Conservation (phyloP, 176 grass and related monocot genomes). For the Poa pratensis region DNA sequence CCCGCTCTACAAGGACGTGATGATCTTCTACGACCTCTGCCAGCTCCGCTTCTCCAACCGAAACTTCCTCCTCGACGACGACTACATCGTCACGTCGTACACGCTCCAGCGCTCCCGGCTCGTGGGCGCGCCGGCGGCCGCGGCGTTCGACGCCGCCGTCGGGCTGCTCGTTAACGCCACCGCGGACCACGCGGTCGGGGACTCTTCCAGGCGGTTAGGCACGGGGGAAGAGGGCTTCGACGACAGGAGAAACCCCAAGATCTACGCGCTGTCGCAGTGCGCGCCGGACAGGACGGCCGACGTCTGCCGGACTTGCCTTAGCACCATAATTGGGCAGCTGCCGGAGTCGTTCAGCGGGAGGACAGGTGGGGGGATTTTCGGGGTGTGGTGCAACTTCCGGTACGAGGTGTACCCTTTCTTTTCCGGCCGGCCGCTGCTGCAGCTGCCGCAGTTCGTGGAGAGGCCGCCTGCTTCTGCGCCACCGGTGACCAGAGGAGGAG, state of each 20-base stretch:
- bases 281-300: conserved; percentile 32
- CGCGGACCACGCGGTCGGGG: conserved; percentile 32
- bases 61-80: conserved; percentile 46
- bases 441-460: conserved; percentile 28
- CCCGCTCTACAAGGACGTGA: conserved; percentile 31
- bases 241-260: background rate
- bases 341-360: conserved; percentile 3
- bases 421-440: conserved; percentile 39
- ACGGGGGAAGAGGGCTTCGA: conserved; percentile 37
- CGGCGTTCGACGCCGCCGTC: conserved; percentile 27
- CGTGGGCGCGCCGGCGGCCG: background rate
- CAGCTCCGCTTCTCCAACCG: conserved; percentile 58
- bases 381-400: conserved; percentile 55
- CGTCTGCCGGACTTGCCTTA: conserved; percentile 43
- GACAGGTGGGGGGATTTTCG: conserved; percentile 36
- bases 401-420: conserved; percentile 63
- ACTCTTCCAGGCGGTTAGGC: conserved; percentile 44
- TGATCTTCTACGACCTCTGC: conserved; percentile 63
- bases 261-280: conserved; percentile 66
- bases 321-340: background rate
- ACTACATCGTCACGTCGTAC: background rate
- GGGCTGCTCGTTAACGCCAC: conserved; percentile 41
- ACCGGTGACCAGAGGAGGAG: background rate
- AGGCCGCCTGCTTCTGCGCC: conserved; percentile 2
- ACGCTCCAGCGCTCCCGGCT: background rate